A percentile compares a stretch with the other conserved stretches of the same genome.
Evolutionary conservation across 257 asterid genomes (phyloP).

Genomic region (Leonotis leonurus): DNA sequence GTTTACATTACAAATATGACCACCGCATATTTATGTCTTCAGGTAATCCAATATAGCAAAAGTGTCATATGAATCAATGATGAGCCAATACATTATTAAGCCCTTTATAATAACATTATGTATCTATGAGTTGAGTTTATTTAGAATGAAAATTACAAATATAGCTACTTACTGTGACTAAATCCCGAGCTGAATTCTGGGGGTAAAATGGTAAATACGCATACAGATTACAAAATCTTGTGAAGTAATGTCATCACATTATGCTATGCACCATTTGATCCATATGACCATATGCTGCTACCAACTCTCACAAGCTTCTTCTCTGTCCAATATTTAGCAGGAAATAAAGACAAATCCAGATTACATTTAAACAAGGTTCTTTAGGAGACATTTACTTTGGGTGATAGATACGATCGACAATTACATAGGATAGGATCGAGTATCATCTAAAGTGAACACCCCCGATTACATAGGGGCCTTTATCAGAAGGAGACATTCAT

Average conservation of each 20-base stretch:
- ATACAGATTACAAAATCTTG: constrained; percentile 18
- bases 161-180: constrained; percentile 12
- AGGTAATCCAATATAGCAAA: too few species aligned
- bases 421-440: background rate
- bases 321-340: constrained; percentile 15
- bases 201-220: constrained; percentile 14
- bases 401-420: too few species aligned
- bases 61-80: background rate
- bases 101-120: constrained; percentile 9
- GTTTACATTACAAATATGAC: too few species aligned
- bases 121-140: constrained; percentile 11
- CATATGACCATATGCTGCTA: background rate
- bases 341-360: background rate
- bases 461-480: background rate
- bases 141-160: constrained; percentile 14
- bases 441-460: background rate
- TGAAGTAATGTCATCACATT: background rate
- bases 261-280: background rate
- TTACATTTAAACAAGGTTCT: background rate
- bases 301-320: background rate
- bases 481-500: too few species aligned
- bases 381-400: background rate
- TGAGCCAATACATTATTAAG: constrained; percentile 4
- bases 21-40: too few species aligned
- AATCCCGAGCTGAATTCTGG: background rate